Base-by-base conservation (phyloP, 2,329 filamentous ascomycete genomes). In the Biscogniauxia marginata region DNA sequence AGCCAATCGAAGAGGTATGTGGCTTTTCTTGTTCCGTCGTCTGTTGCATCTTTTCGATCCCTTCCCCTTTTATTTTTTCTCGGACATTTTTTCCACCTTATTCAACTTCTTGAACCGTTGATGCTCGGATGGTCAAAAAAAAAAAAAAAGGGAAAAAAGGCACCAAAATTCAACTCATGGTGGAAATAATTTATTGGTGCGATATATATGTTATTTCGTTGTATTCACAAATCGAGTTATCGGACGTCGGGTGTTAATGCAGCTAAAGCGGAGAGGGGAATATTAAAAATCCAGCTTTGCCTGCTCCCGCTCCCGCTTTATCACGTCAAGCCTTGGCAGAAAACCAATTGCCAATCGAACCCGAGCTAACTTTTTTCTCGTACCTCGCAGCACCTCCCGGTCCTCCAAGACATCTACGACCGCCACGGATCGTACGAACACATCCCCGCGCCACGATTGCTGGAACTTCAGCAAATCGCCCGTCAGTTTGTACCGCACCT, bases 281-380 rank as follows among this genome's bases (percentile, higher is more conserved):
- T 50, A 58, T 56, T 47, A 43, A 56, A 54, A 56, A 60, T 56
- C 58, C 58, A 60, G 52, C 43, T 56, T 49, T 34, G 34, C 48
- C 52, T 60, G 56, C 56, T 57, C 43, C 45, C 48, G 30, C 46
- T 45, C 54, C 54, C 48, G 48, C 52, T 53, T 44, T 9, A 39
- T 39, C 30, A 39, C 30, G 30, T 39, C 30, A 39, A 16, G 44
- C 49, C 30, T 50, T 34, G 39, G 49, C 56, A 22, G 44, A 39
- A 39, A 39, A n/a, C 53, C 46, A 30, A 49, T 45, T 34, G 53
- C 34, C 48, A 51, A 51, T n/a, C 18, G 49, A 24, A 44, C 39
- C n/a, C 30, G 22, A 54, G 21, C 46, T 54, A 54, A 48, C 30
- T 44, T 39, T 54, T 49, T 54, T 24, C 44, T 46, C 24, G 18